A percentile compares a stretch with the other conserved stretches of the same genome.
phyloP scores from a whole-genome alignment of 225 moss, liverwort and hornwort genomes.

The Asterella californica region DNA sequence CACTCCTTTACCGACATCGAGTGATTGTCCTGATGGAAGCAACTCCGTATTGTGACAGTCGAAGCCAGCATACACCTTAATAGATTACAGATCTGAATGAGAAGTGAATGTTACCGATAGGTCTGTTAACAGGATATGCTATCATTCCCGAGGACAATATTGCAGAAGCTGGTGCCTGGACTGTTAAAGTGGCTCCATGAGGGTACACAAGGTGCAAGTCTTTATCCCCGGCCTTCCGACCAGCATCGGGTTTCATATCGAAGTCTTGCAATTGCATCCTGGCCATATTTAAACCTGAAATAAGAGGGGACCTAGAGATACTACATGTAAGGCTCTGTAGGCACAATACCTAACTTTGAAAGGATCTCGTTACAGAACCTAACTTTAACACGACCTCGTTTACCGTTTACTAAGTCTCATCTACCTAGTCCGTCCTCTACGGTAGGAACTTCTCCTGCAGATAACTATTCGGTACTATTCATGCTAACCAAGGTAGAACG shows the following conservation, averaged over 20 bases:
- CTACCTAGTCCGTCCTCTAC: not conserved
- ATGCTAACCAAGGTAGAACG: not conserved
- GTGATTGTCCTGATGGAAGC: not conserved
- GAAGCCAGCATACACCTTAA: not conserved
- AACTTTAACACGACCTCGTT: not conserved
- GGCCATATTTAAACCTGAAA: not conserved
- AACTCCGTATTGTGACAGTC: not conserved
- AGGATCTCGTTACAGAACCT: not conserved
- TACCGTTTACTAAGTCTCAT: not conserved
- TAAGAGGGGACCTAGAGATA: not conserved
- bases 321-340: not conserved
- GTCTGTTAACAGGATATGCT: conserved; percentile 61
- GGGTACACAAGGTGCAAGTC: conserved; percentile 67
- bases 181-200: conserved; percentile 62
- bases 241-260: conserved; percentile 24
- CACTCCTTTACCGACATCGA: no score
- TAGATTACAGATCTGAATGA: not conserved
- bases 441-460: no score
- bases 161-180: conserved; percentile 52
- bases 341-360: not conserved
- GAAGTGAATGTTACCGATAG: conserved; percentile 51
- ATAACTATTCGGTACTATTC: not conserved
- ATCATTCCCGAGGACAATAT: conserved; percentile 66
- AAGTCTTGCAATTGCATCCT: conserved; percentile 41
- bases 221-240: conserved; percentile 17